Evolutionary conservation across 1,139 yeast species (phyloP).

Genomic region (Cylindricascospora bacillispora): DNA sequence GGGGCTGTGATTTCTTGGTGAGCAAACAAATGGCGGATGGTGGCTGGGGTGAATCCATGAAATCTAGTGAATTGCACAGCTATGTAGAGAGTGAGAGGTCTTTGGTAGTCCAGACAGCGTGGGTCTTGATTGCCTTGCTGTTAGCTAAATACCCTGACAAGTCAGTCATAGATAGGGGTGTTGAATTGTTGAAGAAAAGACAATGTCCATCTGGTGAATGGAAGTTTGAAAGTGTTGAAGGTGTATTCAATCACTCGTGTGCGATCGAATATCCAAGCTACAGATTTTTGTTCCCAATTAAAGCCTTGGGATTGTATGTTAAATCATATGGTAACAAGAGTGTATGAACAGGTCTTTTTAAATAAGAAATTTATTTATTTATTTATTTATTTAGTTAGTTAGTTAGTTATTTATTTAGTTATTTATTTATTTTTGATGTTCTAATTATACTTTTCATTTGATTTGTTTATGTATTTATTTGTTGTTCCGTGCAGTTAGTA

Average conservation of each 20-base stretch:
- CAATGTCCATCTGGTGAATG: slow-evolving; percentile 77
- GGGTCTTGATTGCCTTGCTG: slow-evolving; percentile 79
- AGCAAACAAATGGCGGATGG: slow-evolving; percentile 75
- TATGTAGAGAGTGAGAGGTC: slow-evolving; percentile 58
- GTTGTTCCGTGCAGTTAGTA: no score
- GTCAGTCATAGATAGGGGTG: slow-evolving; percentile 49
- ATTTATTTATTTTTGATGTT: no score
- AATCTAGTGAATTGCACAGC: slow-evolving; percentile 60
- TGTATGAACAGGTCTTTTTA: slow-evolving; percentile 3
- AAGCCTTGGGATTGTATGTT: slow-evolving; percentile 75
- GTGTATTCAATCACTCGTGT: slow-evolving; percentile 89
- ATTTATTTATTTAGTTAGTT: no score
- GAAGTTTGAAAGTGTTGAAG: slow-evolving; percentile 77
- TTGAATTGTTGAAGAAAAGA: slow-evolving; percentile 48
- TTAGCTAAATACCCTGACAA: slow-evolving; percentile 71
- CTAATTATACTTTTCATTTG: no score
- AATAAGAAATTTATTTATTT: slow-evolving; percentile 2
- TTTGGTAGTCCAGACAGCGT: slow-evolving; percentile 79
- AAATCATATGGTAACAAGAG: slow-evolving; percentile 16
- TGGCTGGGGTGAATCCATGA: slow-evolving; percentile 94
- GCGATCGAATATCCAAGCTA: slow-evolving; percentile 96
- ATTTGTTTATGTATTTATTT: no score
- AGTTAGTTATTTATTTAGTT: no score
- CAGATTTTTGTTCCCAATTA: slow-evolving; percentile 78
- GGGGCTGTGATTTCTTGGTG: slow-evolving; percentile 77